A percentile compares a stretch with the other conserved stretches of the same genome.
Evolutionary conservation across 1,284 basidiomycete genomes (phyloP).

Genomic region (Sporisorium graminicola): DNA sequence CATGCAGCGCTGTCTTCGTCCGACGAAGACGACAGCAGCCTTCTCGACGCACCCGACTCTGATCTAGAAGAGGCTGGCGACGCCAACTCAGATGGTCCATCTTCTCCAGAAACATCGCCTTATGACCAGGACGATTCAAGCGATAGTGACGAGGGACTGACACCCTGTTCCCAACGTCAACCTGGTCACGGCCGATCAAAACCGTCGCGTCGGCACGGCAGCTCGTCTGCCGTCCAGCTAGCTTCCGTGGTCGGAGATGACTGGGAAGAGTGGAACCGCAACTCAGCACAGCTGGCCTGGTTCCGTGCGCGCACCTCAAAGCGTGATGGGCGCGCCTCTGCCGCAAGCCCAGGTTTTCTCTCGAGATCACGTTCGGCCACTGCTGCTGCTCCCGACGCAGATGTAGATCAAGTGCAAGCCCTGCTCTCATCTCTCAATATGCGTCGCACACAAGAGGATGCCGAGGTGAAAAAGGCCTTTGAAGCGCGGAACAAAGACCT

Average conservation of each 20-base stretch:
- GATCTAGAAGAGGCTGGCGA: slow-evolving; percentile 9
- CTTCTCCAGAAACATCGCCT: slow-evolving; percentile 36
- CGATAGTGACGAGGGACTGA: slow-evolving; percentile 53
- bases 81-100: slow-evolving; percentile 17
- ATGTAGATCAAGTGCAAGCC: slow-evolving; percentile 56
- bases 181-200: neutral
- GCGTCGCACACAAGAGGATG: slow-evolving; percentile 51
- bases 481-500: slow-evolving; percentile 61
- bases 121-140: slow-evolving; percentile 22
- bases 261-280: slow-evolving; percentile 56
- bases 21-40: slow-evolving; percentile 18
- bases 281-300: slow-evolving; percentile 27
- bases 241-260: slow-evolving; percentile 31
- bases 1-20: slow-evolving; percentile 29
- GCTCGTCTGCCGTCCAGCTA: slow-evolving; percentile 16
- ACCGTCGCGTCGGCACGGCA: slow-evolving; percentile 1
- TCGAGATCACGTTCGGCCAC: slow-evolving; percentile 13
- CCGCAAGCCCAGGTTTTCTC: neutral
- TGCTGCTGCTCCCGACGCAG: slow-evolving; percentile 12
- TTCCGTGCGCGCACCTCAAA: slow-evolving; percentile 15
- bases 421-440: slow-evolving; percentile 58
- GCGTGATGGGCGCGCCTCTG: slow-evolving; percentile 3
- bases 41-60: slow-evolving; percentile 10
- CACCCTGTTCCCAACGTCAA: slow-evolving; percentile 2
- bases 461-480: slow-evolving; percentile 56